Conservation (phyloP, 192 early-diverging fungal species). For the Mortierella antarctica region DNA sequence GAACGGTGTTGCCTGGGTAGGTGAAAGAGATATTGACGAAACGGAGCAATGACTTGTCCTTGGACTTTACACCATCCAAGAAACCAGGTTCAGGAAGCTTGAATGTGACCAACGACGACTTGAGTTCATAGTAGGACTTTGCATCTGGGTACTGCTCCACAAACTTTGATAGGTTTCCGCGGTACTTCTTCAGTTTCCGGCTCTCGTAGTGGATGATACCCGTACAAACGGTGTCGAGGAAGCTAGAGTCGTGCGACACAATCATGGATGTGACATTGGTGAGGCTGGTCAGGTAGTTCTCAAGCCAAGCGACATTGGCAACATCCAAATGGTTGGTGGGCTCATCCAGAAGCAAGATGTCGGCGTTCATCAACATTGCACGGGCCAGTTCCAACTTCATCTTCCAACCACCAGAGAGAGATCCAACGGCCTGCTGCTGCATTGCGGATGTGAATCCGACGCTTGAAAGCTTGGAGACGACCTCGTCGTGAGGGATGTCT, state of each 20-base stretch:
- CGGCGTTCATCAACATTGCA: constrained; percentile 87
- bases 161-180: constrained; percentile 83
- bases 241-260: constrained; percentile 89
- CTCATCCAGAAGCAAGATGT: constrained; percentile 86
- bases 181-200: constrained; percentile 80
- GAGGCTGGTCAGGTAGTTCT: constrained; percentile 77
- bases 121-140: constrained; percentile 81
- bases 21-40: constrained; percentile 75
- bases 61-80: constrained; percentile 78
- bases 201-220: constrained; percentile 87
- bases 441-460: constrained; percentile 77
- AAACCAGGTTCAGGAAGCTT: constrained; percentile 78
- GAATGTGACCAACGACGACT: constrained; percentile 71
- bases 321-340: constrained; percentile 90
- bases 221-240: constrained; percentile 84
- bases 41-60: constrained; percentile 77
- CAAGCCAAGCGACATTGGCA: constrained; percentile 65
- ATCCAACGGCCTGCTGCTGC: constrained; percentile 72
- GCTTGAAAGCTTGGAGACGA: constrained; percentile 56
- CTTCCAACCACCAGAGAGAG: constrained; percentile 88
- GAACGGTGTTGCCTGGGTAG: constrained; percentile 74
- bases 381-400: constrained; percentile 91
- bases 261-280: constrained; percentile 84
- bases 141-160: constrained; percentile 81
- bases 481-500: constrained; percentile 65